phyloP scores from a whole-genome alignment of 768 basidiomycete species.

The Suillus americanus region DNA sequence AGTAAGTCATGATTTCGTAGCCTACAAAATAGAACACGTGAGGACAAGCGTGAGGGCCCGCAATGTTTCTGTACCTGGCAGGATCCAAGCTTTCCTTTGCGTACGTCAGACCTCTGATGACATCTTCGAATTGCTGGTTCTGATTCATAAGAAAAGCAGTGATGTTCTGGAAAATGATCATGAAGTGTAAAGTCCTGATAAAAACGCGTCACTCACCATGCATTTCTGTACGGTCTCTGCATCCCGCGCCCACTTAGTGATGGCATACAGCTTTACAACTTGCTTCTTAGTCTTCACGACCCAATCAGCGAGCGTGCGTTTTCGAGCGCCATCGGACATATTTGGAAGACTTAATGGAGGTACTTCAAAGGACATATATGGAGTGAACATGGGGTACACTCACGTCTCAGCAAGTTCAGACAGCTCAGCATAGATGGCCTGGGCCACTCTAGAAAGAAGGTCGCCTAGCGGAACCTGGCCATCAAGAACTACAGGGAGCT shows the following conservation, averaged over 20 bases:
- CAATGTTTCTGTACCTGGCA: constrained; percentile 56
- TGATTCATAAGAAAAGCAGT: constrained; percentile 85
- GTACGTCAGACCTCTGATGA: constrained; percentile 59
- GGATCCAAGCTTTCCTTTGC: constrained; percentile 71
- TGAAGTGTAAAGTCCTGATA: constrained; percentile 2
- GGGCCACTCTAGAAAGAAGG: constrained; percentile 72
- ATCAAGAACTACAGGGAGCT: constrained; percentile 71
- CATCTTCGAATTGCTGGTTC: constrained; percentile 78
- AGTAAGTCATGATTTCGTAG: constrained; percentile 92
- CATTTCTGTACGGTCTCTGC: constrained; percentile 82
- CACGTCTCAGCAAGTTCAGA: constrained; percentile 87
- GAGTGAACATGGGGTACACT: constrained; percentile 24
- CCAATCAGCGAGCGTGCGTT: constrained; percentile 83
- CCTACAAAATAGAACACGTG: constrained; percentile 37
- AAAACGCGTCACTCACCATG: constrained; percentile 52
- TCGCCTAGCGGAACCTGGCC: constrained; percentile 75
- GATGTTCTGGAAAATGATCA: constrained; percentile 58
- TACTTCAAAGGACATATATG: constrained; percentile 11
- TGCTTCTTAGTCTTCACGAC: constrained; percentile 91
- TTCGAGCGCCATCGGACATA: constrained; percentile 79
- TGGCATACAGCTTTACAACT: constrained; percentile 84
- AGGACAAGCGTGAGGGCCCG: not conserved
- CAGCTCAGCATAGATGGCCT: constrained; percentile 80
- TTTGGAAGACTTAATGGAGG: constrained; percentile 58
- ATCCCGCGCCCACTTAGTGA: constrained; percentile 85